These are phyloP conservation scores for Aspergillus hancockii DNA, from an alignment of 495 filamentous ascomycete species.

Conservation along the genomic window DNA sequence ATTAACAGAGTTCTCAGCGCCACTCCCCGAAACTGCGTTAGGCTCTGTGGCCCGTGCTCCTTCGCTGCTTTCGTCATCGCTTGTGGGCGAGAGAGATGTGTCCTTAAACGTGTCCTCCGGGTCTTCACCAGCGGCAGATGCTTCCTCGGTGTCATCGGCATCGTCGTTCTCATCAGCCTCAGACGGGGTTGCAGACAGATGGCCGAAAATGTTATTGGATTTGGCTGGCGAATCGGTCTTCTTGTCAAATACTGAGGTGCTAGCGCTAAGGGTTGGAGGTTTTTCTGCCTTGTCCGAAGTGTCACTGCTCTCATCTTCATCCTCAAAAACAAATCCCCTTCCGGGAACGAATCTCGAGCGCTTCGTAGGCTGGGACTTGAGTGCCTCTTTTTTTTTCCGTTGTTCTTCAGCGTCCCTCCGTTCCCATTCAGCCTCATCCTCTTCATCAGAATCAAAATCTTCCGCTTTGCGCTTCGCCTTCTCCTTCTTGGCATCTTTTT, in stretches of 20 bases:
- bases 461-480: constrained; percentile 56
- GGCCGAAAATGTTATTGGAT: constrained; percentile 61
- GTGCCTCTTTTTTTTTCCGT: constrained; percentile 41
- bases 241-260: constrained; percentile 23
- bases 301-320: constrained; percentile 21
- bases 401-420: constrained; percentile 48
- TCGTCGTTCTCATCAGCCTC: constrained; percentile 46
- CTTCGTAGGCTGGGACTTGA: constrained; percentile 33
- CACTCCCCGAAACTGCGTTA: constrained; percentile 17
- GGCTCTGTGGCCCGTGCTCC: constrained; percentile 24
- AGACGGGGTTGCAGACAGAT: constrained; percentile 57
- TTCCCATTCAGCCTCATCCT: constrained; percentile 53
- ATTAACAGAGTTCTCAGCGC: constrained; percentile 20
- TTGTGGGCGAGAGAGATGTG: constrained; percentile 14
- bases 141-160: constrained; percentile 46
- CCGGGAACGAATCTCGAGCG: constrained; percentile 43
- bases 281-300: constrained; percentile 19
- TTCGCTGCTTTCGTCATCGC: constrained; percentile 28
- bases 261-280: constrained; percentile 13
- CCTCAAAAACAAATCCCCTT: constrained; percentile 42
- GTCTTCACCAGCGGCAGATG: constrained; percentile 23
- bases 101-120: constrained; percentile 13
- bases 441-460: constrained; percentile 58
- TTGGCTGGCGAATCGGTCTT: constrained; percentile 28
- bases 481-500: constrained; percentile 37